Evolutionary conservation across 257 asterid species (phyloP).

Genomic region (Solanum commersonii): DNA sequence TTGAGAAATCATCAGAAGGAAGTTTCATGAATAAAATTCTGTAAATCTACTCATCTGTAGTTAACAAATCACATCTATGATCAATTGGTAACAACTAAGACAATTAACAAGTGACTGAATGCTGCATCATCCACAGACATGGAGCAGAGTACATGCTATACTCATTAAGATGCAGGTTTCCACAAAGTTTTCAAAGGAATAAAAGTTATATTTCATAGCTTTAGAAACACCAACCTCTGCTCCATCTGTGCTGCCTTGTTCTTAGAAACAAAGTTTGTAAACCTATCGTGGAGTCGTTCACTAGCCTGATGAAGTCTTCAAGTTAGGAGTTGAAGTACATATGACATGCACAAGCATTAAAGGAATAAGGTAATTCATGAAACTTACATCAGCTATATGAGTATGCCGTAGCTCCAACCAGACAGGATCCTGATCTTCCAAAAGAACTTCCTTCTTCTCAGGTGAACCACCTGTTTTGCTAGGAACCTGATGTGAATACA

Average conservation of each 20-base stretch:
- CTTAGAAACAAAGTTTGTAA: constrained; percentile 74
- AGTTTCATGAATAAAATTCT: not conserved
- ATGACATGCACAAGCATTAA: not conserved
- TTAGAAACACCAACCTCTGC: constrained; percentile 56
- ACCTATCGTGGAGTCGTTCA: constrained; percentile 74
- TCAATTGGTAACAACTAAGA: not conserved
- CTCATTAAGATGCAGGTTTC: not conserved
- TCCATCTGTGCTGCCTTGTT: constrained; percentile 98
- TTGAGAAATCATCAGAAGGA: constrained; percentile 1
- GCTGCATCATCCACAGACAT: not conserved
- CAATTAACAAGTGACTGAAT: not conserved
- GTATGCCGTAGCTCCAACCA: constrained; percentile 93
- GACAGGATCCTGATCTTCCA: constrained; percentile 88
- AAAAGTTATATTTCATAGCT: not conserved
- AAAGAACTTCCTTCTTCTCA: constrained; percentile 71
- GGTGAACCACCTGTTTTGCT: constrained; percentile 82
- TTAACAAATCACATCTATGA: not conserved
- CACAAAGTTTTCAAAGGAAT: not conserved
- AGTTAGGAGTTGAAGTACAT: constrained; percentile 7
- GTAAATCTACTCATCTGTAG: not conserved
- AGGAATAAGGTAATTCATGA: not conserved
- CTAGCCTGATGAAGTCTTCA: constrained; percentile 57
- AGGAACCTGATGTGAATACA: constrained; percentile 38
- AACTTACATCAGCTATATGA: constrained; percentile 87
- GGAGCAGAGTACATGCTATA: not conserved